Conservation (phyloP, 2,329 filamentous ascomycete species). For the Aureobasidium sp. region DNA sequence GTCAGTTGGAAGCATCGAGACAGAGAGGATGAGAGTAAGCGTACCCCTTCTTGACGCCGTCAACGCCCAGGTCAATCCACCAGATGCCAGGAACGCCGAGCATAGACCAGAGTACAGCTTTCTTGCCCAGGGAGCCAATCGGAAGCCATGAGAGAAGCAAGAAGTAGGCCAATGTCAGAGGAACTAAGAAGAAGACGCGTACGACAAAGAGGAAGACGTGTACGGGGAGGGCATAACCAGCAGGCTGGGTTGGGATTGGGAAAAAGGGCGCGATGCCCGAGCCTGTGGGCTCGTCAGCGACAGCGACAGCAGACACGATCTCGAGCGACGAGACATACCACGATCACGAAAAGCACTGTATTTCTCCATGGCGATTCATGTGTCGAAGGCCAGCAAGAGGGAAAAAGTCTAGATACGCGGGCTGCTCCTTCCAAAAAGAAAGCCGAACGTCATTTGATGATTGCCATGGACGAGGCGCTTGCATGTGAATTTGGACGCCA, state of each 20-base stretch:
- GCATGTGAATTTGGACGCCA: neutral
- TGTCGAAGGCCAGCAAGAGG: neutral
- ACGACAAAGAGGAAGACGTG: conserved; percentile 63
- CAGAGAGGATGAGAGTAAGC: conserved; percentile 20
- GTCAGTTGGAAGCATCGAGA: conserved; percentile 12
- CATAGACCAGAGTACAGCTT: conserved; percentile 79
- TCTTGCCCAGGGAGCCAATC: conserved; percentile 61
- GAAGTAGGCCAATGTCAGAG: conserved; percentile 65
- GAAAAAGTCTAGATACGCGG: no score
- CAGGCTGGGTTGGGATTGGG: conserved; percentile 62
- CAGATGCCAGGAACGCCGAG: conserved; percentile 86
- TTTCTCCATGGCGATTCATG: conserved; percentile 65
- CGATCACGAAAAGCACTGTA: conserved; percentile 88
- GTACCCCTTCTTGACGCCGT: conserved; percentile 86
- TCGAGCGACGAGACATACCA: conserved; percentile 47
- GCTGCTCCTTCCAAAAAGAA: no score
- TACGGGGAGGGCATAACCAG: conserved; percentile 56
- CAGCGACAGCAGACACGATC: conserved; percentile 18
- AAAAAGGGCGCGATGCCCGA: conserved; percentile 96
- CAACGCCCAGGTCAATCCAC: conserved; percentile 98
- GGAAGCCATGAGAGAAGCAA: conserved; percentile 68
- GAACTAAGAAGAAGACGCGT: conserved; percentile 70
- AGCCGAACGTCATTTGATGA: neutral
- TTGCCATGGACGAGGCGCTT: neutral
- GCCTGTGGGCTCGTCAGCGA: conserved; percentile 47